Evolutionary conservation across 2,329 filamentous ascomycete genomes (phyloP), one percentile per base, ranked within the genome.

Genomic region (Macroventuria anomochaeta): DNA sequence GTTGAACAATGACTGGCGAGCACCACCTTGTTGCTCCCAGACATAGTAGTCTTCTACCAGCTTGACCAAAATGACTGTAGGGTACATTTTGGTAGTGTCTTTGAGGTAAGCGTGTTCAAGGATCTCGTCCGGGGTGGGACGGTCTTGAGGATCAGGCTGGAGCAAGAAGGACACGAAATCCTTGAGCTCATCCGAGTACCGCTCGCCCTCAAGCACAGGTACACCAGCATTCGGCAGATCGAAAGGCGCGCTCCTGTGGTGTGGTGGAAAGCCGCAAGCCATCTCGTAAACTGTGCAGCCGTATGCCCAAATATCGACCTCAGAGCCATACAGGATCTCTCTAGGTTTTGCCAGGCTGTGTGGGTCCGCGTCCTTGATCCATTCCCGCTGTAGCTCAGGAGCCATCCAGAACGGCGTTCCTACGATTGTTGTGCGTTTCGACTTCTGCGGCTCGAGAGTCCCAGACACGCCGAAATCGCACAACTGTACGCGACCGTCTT

Each of bases 331-430:
- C 2, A 70, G 62, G 28, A 75, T 68, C 44, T 75, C 87, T 12
- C 85, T 88, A 53, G 87, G 69, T 17, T 64, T 61, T 2, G 67
- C 46, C 12, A 64, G 52, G 41, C 68, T 87, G 68, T 89, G 89
- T 5, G 68, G 70, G 46, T 85, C 85, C 8, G 83, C 80, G 3
- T 83, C 79, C 31, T 83, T 80, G 52, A 88, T 84, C 62, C 70
- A 74, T 53, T 71, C 70, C 51, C 63, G 66, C 33, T 72, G 71
- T 11, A 93, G 80, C 65, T 95, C 91, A 0, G 88, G 89, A 0
- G 91, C 89, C 90, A 95, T 93, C 88, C 90, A 95, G 73, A 93
- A 87, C 3, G 88, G 88, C 0, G 91, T 95, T 18, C 90, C 90
- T 50, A 93, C 89, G 41, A 93, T 88, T 0, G 90, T 93, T 3